phyloP scores from a whole-genome alignment of 2,329 filamentous ascomycete genomes.

The Hymenoscyphus fraxineus region DNA sequence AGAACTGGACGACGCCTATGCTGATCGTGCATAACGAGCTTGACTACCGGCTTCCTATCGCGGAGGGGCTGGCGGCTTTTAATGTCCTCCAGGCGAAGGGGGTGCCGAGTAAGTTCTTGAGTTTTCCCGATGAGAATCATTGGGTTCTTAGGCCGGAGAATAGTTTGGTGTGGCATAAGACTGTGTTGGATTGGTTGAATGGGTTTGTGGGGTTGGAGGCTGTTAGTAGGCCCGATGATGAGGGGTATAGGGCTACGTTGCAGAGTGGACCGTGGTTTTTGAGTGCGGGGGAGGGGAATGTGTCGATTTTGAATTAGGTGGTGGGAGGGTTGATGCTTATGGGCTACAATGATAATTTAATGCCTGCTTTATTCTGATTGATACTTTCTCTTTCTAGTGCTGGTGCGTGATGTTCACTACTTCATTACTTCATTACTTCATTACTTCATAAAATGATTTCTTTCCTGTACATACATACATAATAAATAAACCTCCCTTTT shows the following conservation, averaged over 20 bases:
- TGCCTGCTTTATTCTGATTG: too few relatives aligned
- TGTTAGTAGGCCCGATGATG: conserved; percentile 15
- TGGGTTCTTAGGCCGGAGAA: conserved; percentile 90
- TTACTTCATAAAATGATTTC: too few relatives aligned
- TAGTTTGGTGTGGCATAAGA: conserved; percentile 78
- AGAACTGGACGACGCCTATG: conserved; percentile 79
- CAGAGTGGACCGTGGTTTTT: conserved; percentile 22
- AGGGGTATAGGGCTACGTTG: conserved; percentile 14
- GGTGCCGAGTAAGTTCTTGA: conserved; percentile 58
- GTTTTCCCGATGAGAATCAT: conserved; percentile 65
- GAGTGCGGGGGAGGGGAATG: background rate
- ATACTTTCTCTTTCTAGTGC: too few relatives aligned
- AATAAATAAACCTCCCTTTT: too few relatives aligned
- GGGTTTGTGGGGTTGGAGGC: conserved; percentile 19
- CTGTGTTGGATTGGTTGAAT: conserved; percentile 74
- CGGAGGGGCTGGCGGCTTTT: conserved; percentile 66
- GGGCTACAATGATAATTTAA: too few relatives aligned
- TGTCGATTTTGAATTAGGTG: background rate
- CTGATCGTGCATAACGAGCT: conserved; percentile 84
- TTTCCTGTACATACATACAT: too few relatives aligned
- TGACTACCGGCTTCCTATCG: conserved; percentile 80
- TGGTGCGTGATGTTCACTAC: too few relatives aligned
- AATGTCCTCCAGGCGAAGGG: conserved; percentile 52
- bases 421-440: too few relatives aligned
- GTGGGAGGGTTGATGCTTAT: background rate